Evolutionary conservation across 306 rosid genomes (phyloP), one percentile per base, ranked within the genome.

Genomic region (Comarum palustre): DNA sequence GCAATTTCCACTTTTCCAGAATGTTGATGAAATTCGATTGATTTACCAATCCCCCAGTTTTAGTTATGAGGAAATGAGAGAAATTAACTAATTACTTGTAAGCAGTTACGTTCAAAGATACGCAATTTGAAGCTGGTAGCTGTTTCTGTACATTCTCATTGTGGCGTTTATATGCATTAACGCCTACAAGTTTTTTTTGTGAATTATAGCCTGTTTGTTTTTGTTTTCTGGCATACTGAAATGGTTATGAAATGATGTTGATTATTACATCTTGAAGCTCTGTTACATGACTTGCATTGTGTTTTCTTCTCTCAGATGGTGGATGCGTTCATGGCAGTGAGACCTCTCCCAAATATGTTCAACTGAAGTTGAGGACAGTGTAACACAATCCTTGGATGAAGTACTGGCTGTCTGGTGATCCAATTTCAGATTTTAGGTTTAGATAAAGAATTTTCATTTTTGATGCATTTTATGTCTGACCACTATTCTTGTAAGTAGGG

Each of bases 291-390:
- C 39, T 36, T 36, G 39, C 39, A 36, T 19, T 1, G 19, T 38
- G 8, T 63, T 7, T 61, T 19, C 29, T 63, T 78, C 22, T 27
- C 73, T 29, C 92, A 90, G 96, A 88, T 90, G 96, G 98, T 92
- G 72, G 96, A 90, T 72, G 98, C 96, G 38, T 90, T 90, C 69
- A 92, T 92, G 98, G 92, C 96, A 1, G 84, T 90, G 31, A 85
- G 96, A 77, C 96, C 95, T 45, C 91, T 92, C 60, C 91, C 95
- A 17, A 82, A 81, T 74, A 88, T 91, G 95, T 91, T 91, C 76
- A 82, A 72, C 69, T 88, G 75, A 81, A 80, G 79, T 39, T 5
- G 25, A 19, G 1, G 38, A 52, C 72, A 6, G 43, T 57, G 15
- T 60, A 5, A 11, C 8, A 11, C 62, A 24, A 25, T 55, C 32